Evolutionary conservation across 805 yeast species (phyloP).

Genomic region (Yamadazyma sp.): DNA sequence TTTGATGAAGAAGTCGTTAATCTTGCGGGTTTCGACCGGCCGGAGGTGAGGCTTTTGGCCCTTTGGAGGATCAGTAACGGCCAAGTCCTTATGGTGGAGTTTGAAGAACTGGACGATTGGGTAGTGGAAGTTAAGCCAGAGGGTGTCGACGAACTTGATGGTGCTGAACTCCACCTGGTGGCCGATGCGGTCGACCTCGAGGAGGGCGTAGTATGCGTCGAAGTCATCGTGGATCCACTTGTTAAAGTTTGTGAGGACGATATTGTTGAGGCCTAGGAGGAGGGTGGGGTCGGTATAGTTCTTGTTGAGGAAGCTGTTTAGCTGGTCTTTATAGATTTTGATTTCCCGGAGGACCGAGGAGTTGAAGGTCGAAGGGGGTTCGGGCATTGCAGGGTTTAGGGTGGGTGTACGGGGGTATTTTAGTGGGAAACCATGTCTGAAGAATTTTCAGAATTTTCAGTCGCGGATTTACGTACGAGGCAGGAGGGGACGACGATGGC

Average conservation of each 20-base stretch:
- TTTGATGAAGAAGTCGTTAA: constrained; percentile 52
- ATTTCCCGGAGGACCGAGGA: constrained; percentile 15
- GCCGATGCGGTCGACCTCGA: constrained; percentile 11
- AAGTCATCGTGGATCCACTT: constrained; percentile 40
- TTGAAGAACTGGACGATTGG: constrained; percentile 63
- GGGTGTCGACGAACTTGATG: constrained; percentile 36
- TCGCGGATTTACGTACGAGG: no score
- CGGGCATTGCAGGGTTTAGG: no score
- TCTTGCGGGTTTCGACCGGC: constrained; percentile 57
- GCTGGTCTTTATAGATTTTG: constrained; percentile 19
- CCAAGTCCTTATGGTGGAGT: constrained; percentile 26
- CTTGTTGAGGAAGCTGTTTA: constrained; percentile 19
- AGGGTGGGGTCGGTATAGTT: constrained; percentile 41
- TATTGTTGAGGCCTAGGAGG: constrained; percentile 48
- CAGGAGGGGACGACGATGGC: no score
- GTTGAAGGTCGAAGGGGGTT: no score
- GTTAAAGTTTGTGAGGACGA: constrained; percentile 48
- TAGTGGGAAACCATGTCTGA: constrained; percentile 1
- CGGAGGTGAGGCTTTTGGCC: constrained; percentile 24
- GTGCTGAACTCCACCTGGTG: constrained; percentile 36
- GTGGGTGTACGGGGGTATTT: no score
- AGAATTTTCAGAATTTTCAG: no score
- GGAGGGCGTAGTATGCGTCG: constrained; percentile 25
- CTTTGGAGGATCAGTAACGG: not conserved
- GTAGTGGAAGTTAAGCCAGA: constrained; percentile 65